Base-by-base conservation (phyloP, 2,329 filamentous ascomycete genomes). In the Alternaria gansuensis region DNA sequence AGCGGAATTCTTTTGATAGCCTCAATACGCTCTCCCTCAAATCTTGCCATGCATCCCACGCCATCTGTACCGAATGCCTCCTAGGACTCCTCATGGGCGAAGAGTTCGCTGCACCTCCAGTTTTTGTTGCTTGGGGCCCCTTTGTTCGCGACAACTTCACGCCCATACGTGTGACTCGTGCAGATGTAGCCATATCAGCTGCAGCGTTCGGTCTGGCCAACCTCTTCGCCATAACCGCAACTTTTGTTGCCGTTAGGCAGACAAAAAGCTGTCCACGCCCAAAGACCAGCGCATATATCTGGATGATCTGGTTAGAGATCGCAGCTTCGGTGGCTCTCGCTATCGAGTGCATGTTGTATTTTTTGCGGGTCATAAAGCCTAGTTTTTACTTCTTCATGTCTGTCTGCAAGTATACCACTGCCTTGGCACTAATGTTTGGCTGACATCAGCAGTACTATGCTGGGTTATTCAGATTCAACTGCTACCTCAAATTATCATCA, bases 261-360 rank as follows among this genome's bases (percentile, higher is more conserved):
- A 78, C 52, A 46, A 69, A 46, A 53, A 43, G 55, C 13, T 69
- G 66, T 26, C 64, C 64, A 5, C 54, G 39, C 54, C 60, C 73
- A 7, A 59, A 62, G 37, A 64, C 62, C 14, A 81, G 79, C 49
- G 61, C 68, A 0, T 82, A 82, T 54, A 72, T 83, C 0, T 79
- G 77, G 72, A 79, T 83, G 78, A 75, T 83, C 50, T 83, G 82
- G 81, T 53, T 77, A 5, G 82, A 83, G 65, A 73, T 82, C 7
- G 14, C 73, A 3, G 80, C 80, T 3, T 82, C 77, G 26, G 63
- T 81, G 7, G 66, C 72, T 13, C 81, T 83, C 40, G 74, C 70
- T 4, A 56, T 81, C 26, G 70, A 81, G 26, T 75, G 74, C 51
- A 66, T 73, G 56, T 46, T 78, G 13, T 74, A 71, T 50, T 52